phyloP scores from a whole-genome alignment of 2,329 filamentous ascomycete genomes.

The Bipolaris oryzae region DNA sequence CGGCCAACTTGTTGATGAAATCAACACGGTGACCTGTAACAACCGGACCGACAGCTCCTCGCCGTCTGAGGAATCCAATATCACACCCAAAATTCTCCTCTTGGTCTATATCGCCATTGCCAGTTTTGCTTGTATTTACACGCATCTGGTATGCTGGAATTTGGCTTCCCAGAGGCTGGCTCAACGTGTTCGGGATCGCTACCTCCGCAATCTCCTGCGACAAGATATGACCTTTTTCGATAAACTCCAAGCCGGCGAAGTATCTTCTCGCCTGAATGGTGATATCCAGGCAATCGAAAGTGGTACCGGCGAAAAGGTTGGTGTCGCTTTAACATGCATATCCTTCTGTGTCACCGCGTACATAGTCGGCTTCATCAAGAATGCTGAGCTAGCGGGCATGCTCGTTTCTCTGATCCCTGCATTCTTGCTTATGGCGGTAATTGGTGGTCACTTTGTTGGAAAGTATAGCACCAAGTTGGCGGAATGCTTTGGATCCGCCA shows the following conservation, averaged over 20 bases:
- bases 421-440: constrained; percentile 64
- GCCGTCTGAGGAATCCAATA: constrained; percentile 48
- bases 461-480: constrained; percentile 59
- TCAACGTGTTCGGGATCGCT: constrained; percentile 66
- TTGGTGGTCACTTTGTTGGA: constrained; percentile 61
- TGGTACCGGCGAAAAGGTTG: constrained; percentile 74
- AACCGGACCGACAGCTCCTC: constrained; percentile 27
- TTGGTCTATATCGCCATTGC: constrained; percentile 70
- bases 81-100: constrained; percentile 64
- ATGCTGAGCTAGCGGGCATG: constrained; percentile 67
- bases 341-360: constrained; percentile 73
- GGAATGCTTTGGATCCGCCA: constrained; percentile 62
- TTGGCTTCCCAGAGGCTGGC: constrained; percentile 68
- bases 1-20: constrained; percentile 66
- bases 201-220: constrained; percentile 63
- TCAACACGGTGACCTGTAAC: constrained; percentile 64
- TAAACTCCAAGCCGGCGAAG: constrained; percentile 65
- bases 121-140: constrained; percentile 68
- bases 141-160: constrained; percentile 68
- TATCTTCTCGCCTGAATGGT: constrained; percentile 66
- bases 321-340: constrained; percentile 65
- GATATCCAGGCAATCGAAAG: constrained; percentile 71
- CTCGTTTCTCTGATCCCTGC: constrained; percentile 67
- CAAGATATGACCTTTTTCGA: constrained; percentile 71
- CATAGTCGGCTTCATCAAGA: constrained; percentile 69